Conservation (phyloP, 2,329 filamentous ascomycete species). For the Immersiporthe knoxdaviesiana region DNA sequence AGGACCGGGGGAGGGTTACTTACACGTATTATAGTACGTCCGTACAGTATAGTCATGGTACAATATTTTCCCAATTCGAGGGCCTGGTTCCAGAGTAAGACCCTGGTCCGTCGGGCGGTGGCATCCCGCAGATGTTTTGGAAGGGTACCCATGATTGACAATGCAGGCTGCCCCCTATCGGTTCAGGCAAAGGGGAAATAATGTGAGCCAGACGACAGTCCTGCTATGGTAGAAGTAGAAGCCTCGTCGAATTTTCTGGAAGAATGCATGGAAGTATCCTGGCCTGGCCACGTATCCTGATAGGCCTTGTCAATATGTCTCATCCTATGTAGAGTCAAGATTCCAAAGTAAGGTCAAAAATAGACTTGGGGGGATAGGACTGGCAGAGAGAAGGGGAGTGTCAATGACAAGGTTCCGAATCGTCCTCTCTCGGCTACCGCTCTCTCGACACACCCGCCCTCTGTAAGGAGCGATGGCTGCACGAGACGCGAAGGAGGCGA, state of each 20-base stretch:
- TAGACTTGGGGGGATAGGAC: neutral
- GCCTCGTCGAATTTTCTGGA: constrained; percentile 1
- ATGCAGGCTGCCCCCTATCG: neutral
- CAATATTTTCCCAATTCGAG: neutral
- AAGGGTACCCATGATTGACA: neutral
- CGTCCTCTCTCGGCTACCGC: neutral
- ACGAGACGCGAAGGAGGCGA: neutral
- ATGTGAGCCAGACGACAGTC: neutral
- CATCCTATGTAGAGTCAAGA: neutral
- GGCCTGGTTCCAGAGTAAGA: neutral
- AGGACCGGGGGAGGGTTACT: neutral
- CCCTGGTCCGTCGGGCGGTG: constrained; percentile 1
- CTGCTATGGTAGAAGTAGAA: neutral
- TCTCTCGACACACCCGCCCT: neutral
- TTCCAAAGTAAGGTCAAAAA: neutral
- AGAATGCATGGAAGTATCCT: constrained; percentile 18
- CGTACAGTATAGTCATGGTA: too few relatives aligned
- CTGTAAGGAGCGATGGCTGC: neutral
- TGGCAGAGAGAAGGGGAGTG: neutral
- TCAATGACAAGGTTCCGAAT: neutral
- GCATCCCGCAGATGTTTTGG: constrained; percentile 6
- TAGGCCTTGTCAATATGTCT: neutral
- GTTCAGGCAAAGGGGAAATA: neutral
- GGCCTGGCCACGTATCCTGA: neutral
- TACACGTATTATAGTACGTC: too few relatives aligned